Base-by-base conservation (phyloP, 768 basidiomycete genomes). In the Leccinum broughii region DNA sequence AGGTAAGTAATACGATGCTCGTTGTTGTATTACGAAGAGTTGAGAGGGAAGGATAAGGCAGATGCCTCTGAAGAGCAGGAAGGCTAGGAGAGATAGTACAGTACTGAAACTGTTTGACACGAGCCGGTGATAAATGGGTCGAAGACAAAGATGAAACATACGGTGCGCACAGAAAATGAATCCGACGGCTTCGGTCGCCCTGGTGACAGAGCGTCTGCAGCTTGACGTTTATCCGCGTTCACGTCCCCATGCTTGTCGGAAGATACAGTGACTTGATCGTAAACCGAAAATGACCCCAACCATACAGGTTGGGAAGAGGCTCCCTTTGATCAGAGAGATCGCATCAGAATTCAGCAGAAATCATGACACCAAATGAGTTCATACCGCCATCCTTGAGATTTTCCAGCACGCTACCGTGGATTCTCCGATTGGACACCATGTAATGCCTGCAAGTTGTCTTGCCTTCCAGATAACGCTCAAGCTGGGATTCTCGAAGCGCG, bases 1-100 rank as follows among this genome's bases (percentile, higher is more conserved):
- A 89, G 71, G 72, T 90, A 26, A 26, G 72, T 90, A 26, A 26
- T 87, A 90, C 54, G 80, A 74, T 46, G 81, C 78, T 22, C 88
- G 80, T 15, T 75, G 74, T 59, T 77, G 76, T 66, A 89, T 76
- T 64, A 82, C 79, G 56, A 76, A 67, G 50, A 88, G 63, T 62
- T 88, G 85, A 26, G 77, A 75, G 4, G 88, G 89, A 61, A 85
- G 75, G 77, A 86, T 87, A 69, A 78, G 76, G 70, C 77, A 76
- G 50, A 84, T 64, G 64, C 83, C 83, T 61, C 79, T 76, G 62
- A 81, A 73, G 62, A 89, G 68, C 51, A 88, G 71, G 60, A 78
- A 63, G 15, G 75, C 70, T 60, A 81, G 62, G 28, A 79, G 61
- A 3, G 75, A 67, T 44, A 79, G 67, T 26, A 26, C 24, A 79